Base-by-base conservation (phyloP, 768 basidiomycete species). In the Mrakia gelida region DNA sequence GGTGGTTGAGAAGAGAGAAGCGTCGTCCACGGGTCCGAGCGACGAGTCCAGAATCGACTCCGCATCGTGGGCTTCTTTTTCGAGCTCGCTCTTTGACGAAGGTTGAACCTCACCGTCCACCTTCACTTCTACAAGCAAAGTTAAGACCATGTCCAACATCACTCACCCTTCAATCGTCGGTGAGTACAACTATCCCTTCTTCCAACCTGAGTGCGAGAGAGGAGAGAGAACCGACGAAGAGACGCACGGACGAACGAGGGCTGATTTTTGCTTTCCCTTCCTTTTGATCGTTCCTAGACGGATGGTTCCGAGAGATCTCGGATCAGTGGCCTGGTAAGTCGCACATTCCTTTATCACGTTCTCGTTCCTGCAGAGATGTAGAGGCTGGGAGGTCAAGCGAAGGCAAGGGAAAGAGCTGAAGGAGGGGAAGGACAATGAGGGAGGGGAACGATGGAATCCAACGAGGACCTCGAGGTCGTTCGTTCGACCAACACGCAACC, bases 251-350 rank as follows among this genome's bases (percentile, higher is more conserved):
- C 38, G 8, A 38, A 8, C 38, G 8, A 61, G 41, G 43, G 49
- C 52, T 75, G 34, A 72, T 45, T 41, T 59, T 41, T 71, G 38
- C 45, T 4, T 54, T 45, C 16, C 32, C 21, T 34, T 30, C 41
- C 32, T 32, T 62, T 43, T 18, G 7, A 41, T n/a, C 13, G 13
- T 38, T 63, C n/a, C 13, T 65, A 91, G 94, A 95, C 87, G 94
- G 95, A 85, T 96, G 94, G 94, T 98, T 95, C 87, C 89, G 92
- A 79, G 95, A 98, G 86, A 91, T 94, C 81, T 93, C 92, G 38
- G 89, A 92, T 26, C 95, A 98, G 86, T 98, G 95, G 95, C 94
- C 92, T 9, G 85, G 85, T 84, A 68, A 79, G 83, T 83, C 9
- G n/a, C 30, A 52, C 18, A n/a, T n/a, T 26, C 41, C 13, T 62